phyloP scores from a whole-genome alignment of 2,329 filamentous ascomycete species.

The Penicillium sp. region DNA sequence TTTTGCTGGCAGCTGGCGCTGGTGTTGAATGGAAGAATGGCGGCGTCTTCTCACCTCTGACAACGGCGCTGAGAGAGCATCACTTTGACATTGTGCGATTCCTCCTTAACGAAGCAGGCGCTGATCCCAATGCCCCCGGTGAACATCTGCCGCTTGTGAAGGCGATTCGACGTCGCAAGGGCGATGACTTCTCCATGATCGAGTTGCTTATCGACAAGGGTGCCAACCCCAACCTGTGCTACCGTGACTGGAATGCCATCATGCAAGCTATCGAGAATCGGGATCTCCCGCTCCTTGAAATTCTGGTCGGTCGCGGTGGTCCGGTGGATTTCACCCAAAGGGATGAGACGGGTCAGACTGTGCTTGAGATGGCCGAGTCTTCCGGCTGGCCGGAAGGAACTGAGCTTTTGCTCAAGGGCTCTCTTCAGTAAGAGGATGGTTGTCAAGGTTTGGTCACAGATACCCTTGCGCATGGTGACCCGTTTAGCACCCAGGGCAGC shows the following conservation, averaged over 20 bases:
- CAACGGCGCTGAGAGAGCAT: slow-evolving; percentile 60
- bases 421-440: not conserved
- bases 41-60: slow-evolving; percentile 65
- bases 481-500: too few species aligned
- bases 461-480: too few species aligned
- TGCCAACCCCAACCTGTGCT: slow-evolving; percentile 62
- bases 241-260: slow-evolving; percentile 60
- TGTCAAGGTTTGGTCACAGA: too few species aligned
- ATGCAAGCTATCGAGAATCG: slow-evolving; percentile 62
- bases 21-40: slow-evolving; percentile 67
- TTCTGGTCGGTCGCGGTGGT: slow-evolving; percentile 45
- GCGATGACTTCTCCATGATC: slow-evolving; percentile 54
- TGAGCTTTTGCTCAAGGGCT: slow-evolving; percentile 36
- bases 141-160: slow-evolving; percentile 68
- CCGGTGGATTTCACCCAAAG: slow-evolving; percentile 48
- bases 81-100: slow-evolving; percentile 56
- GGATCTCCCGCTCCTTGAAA: slow-evolving; percentile 48
- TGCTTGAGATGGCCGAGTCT: slow-evolving; percentile 54
- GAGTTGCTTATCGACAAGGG: slow-evolving; percentile 58
- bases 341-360: slow-evolving; percentile 51
- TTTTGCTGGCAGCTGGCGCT: slow-evolving; percentile 59
- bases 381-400: slow-evolving; percentile 56
- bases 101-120: slow-evolving; percentile 56
- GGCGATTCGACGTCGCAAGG: slow-evolving; percentile 55
- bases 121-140: slow-evolving; percentile 61